Evolutionary conservation across 371 early-diverging fungal genomes (phyloP).

Genomic region (Encephalitozoon hellem): DNA sequence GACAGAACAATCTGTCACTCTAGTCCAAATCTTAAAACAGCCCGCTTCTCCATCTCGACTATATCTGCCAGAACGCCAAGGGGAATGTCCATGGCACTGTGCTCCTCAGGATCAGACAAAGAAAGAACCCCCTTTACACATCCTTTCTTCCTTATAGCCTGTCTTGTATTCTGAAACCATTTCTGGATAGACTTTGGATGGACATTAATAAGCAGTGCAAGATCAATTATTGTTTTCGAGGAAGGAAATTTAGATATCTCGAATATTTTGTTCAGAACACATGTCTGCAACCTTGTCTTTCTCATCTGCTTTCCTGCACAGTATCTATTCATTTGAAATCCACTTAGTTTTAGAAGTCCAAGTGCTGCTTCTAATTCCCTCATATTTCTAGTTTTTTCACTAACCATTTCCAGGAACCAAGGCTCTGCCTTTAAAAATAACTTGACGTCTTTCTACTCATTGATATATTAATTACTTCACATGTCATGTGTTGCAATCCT

Average conservation of each 20-base stretch:
- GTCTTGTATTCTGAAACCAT: constrained; percentile 54
- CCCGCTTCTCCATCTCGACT: not conserved
- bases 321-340: not conserved
- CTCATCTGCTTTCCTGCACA: constrained; percentile 17
- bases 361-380: constrained; percentile 34
- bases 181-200: constrained; percentile 44
- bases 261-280: constrained; percentile 37
- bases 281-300: constrained; percentile 36
- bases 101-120: not conserved
- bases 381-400: not conserved
- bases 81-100: constrained; percentile 2
- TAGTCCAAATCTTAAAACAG: not conserved
- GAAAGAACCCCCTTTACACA: not conserved
- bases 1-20: not conserved
- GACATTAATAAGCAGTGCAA: constrained; percentile 46
- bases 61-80: not conserved
- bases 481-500: not conserved
- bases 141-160: constrained; percentile 21
- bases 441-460: not conserved
- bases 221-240: constrained; percentile 14
- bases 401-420: not conserved
- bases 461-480: not conserved
- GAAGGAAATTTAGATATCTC: constrained; percentile 43
- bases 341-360: constrained; percentile 33
- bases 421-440: not conserved